Evolutionary conservation across 1,284 basidiomycete genomes (phyloP), one percentile per base, ranked within the genome.

Genomic region (Gomphus sp.): DNA sequence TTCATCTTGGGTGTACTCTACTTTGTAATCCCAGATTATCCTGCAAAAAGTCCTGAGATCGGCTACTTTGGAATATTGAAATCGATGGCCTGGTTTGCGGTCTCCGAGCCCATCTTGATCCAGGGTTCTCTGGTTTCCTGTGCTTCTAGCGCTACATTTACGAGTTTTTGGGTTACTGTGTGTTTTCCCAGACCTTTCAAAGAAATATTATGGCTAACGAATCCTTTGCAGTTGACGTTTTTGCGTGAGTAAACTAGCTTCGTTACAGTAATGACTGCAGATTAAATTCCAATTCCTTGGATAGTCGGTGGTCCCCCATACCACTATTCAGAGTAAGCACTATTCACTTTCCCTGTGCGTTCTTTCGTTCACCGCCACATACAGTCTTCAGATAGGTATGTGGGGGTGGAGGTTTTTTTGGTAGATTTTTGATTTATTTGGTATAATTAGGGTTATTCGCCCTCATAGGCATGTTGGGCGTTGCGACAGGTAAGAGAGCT

Each of bases 361-460:
- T 41, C 28, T 37, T 43, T 4, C 52, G 22, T 18, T 53, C 16
- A 55, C 22, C 31, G 8, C 1, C 31, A 34, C 16, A 25, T 25
- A 16, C n/a, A 60, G 52, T 49, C 59, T 55, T 4, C n/a, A 51
- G 34, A 52, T 60, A 39, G 52, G 47, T 55, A 41, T 41, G 48
- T 55, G 18, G 34, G 54, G 14, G 18, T 22, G 10, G 10, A n/a
- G 3, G 4, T n/a, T n/a, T 7, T 3, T 31, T 1, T 12, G 18
- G 44, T n/a, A 54, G 6, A 33, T n/a, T 28, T n/a, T 11, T 41
- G 39, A 52, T 52, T 5, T 25, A 72, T 69, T 65, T 64, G 34
- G 34, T 62, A 48, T 82, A 71, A 89, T 88, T 88, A 58, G 87
- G 87, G 2, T 73, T 89, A 8, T 87, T 89, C 67, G 87, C 85